Evolutionary conservation across 352 stramenopile genomes (phyloP).

Genomic region (Phytophthora agathidicida): DNA sequence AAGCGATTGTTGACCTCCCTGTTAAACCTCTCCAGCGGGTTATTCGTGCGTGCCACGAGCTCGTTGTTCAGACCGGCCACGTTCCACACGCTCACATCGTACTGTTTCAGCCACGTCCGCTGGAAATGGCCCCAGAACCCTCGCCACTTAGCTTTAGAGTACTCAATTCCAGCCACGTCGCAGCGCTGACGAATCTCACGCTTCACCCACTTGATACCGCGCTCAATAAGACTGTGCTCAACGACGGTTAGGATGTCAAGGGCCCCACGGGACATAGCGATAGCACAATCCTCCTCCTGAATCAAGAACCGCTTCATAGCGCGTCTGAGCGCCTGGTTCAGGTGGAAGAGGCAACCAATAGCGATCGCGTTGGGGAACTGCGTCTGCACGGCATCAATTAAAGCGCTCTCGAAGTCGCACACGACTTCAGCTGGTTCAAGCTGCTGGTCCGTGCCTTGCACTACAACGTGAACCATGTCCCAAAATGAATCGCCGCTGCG

Average conservation of each 20-base stretch:
- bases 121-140: background rate
- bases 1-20: background rate
- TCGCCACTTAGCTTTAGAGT: constrained; percentile 5
- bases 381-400: constrained; percentile 1
- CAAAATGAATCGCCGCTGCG: background rate
- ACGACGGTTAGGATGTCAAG: constrained; percentile 8
- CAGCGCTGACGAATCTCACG: background rate
- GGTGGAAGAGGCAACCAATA: background rate
- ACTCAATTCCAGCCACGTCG: background rate
- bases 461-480: background rate
- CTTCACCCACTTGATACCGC: constrained; percentile 5
- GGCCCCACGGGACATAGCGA: background rate
- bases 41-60: constrained; percentile 8
- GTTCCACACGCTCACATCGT: constrained; percentile 4
- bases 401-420: background rate
- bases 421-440: background rate
- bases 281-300: background rate
- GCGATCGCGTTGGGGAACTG: constrained; percentile 3
- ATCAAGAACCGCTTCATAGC: constrained; percentile 1
- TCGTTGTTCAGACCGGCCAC: background rate
- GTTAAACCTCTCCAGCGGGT: constrained; percentile 16
- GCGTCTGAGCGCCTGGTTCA: background rate
- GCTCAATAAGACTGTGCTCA: background rate
- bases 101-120: constrained; percentile 8
- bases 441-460: background rate